Base-by-base conservation (phyloP, 345 rosid genomes). In the Bruguiera gymnorhiza region DNA sequence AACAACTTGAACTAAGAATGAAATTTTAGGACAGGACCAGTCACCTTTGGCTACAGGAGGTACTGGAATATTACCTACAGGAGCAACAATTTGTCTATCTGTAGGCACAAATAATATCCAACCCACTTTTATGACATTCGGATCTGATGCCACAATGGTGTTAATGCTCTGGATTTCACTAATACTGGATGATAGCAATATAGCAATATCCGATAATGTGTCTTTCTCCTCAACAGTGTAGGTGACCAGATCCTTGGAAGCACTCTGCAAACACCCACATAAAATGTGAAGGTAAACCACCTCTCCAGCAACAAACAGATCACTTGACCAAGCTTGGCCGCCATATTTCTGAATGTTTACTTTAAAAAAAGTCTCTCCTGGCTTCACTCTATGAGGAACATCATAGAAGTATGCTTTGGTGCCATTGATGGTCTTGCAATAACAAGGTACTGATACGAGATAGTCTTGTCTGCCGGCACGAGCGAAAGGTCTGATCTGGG, bases 201-300 rank as follows among this genome's bases (percentile, higher is more conserved):
- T 26, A 9, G 83, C 78, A 13, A 88, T 85, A 59, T 36, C 63
- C 7, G 78, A 66, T 55, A 85, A 39, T 4, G 78, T 79, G 72
- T 85, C 94, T 0, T 75, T 71, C 39, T n/a, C 54, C 77, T 86
- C 82, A 70, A 88, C 86, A n/a, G 89, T 86, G 74, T 86, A 88
- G 1, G 91, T 82, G 50, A 85, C 86, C 55, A 85, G 75, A 62
- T 66, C 31, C 54, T 81, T 75, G n/a, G 84, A 66, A 23, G 62
- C 74, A 10, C 34, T 73, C 52, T 73, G 79, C 11, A 62, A 37
- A 46, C 94, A 88, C 10, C 89, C 94, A 43, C 91, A 88, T 37
- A 78, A 4, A 43, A 88, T 79, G 63, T 82, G 75, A 46, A 88
- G 67, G 4, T 81, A 30, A 39, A 82, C 79, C 0, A 6, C 8